Percentiles rank a stretch among this genome's conserved stretches.
phyloP scores from a whole-genome alignment of 495 filamentous ascomycete genomes.

The Glarea lozoyensis region DNA sequence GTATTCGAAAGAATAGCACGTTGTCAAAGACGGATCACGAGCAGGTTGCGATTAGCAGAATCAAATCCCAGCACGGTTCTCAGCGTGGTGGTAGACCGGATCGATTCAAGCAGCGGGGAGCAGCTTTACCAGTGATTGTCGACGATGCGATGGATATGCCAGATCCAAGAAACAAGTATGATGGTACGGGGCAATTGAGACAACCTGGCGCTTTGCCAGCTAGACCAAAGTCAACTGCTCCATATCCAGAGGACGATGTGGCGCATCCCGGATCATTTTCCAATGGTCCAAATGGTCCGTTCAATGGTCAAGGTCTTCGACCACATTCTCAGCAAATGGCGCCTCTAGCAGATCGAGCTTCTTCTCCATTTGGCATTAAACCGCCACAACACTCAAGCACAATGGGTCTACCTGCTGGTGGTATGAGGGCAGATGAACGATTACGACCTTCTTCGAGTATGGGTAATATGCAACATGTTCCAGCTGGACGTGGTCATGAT shows the following conservation, averaged over 20 bases:
- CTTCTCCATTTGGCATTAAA: slow-evolving; percentile 60
- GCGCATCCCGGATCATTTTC: slow-evolving; percentile 32
- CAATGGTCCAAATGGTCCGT: slow-evolving; percentile 11
- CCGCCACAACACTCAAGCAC: slow-evolving; percentile 24
- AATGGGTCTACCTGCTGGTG: not conserved
- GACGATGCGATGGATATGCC: slow-evolving; percentile 55
- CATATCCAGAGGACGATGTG: slow-evolving; percentile 55
- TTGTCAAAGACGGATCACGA: slow-evolving; percentile 89
- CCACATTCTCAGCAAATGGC: slow-evolving; percentile 28
- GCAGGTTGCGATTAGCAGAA: slow-evolving; percentile 76
- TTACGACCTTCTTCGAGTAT: slow-evolving; percentile 19
- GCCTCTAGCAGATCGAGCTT: slow-evolving; percentile 47
- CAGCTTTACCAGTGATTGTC: slow-evolving; percentile 45
- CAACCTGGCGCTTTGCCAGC: slow-evolving; percentile 42
- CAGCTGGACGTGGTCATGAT: slow-evolving; percentile 10
- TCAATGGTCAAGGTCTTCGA: slow-evolving; percentile 27
- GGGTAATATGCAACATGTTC: slow-evolving; percentile 15
- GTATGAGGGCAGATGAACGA: not conserved
- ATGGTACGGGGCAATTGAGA: not conserved
- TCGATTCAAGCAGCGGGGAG: slow-evolving; percentile 41
- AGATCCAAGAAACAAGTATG: slow-evolving; percentile 38
- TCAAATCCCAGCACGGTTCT: slow-evolving; percentile 89
- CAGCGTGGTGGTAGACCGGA: slow-evolving; percentile 64
- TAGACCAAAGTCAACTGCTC: slow-evolving; percentile 32
- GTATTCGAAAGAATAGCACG: slow-evolving; percentile 75